A percentile compares a stretch with the other conserved stretches of the same genome.
Evolutionary conservation across 148 eudicot genomes (phyloP).

Genomic region (Rhododendron henanense): DNA sequence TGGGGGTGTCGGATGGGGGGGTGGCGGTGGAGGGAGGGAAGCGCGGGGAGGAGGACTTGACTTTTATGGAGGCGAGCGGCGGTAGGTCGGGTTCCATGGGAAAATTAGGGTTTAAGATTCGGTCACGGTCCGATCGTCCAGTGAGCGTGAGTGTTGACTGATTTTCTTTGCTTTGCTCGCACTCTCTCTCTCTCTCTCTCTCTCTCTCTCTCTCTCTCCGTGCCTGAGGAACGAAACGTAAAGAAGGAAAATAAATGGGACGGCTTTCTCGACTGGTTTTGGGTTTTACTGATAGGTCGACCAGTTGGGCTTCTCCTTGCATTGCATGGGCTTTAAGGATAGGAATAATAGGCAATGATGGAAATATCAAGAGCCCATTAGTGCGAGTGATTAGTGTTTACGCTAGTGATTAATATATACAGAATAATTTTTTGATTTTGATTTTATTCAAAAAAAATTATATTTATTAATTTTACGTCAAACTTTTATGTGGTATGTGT

Average conservation of each 20-base stretch:
- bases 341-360: neutral
- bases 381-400: no score
- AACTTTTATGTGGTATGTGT: no score
- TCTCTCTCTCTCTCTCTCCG: neutral
- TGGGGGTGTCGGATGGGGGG: constrained; percentile 52
- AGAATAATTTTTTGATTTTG: no score
- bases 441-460: no score
- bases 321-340: neutral
- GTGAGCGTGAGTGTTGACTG: neutral
- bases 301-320: neutral
- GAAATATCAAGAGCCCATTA: no score
- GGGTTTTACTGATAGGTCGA: neutral
- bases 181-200: neutral
- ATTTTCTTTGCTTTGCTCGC: neutral
- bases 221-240: neutral
- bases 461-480: no score
- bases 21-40: constrained; percentile 24
- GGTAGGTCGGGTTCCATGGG: constrained; percentile 36
- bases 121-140: neutral
- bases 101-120: constrained; percentile 7
- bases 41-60: constrained; percentile 44
- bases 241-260: neutral
- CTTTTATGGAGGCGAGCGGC: constrained; percentile 47
- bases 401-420: no score
- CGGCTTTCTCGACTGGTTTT: neutral